Base-by-base conservation (phyloP, 1,284 basidiomycete genomes). In the Moniliophthora roreri region DNA sequence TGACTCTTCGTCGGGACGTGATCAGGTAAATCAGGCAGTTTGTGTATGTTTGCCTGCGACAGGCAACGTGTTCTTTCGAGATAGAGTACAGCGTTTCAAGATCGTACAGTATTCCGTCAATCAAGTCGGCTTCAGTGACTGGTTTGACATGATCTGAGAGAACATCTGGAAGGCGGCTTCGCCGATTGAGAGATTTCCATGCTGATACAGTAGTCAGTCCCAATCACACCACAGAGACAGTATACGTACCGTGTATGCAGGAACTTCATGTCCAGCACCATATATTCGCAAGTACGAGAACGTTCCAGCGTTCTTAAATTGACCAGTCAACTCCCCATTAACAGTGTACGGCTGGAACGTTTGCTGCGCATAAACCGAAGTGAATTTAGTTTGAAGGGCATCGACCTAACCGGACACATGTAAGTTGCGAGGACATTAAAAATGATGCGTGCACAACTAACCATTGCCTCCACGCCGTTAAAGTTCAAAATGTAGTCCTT, bases 401-500 rank as follows among this genome's bases (percentile, higher is more conserved):
- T 75, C 67, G n/a, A 80, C 69, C 77, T 79, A 8, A 34, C 20
- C 18, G 37, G 35, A 60, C 40, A 16, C 11, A 36, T 9, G 16
- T 21, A 34, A 16, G 50, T 24, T 2, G 10, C 4, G 32, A 13
- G 15, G 44, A 48, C 7, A 5, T 16, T n/a, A 4, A 8, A 26
- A 6, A n/a, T 16, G 7, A 9, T 15, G 13, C 47, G 50, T 54
- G 48, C 23, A 26, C 38, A 13, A 58, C 64, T 51, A 51, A 83
- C 81, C 82, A 85, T 82, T 0, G 77, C 76, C 66, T 85, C 83
- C 9, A 85, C 76, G 3, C 84, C 84, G 46, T 76, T 66, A 61
- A 74, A 84, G 61, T 85, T 85, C 34, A 80, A 62, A 58, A 85
- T 83, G 60, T 75, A 85, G 60, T 85, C 84, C 71, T 72, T 53